Evolutionary conservation across 805 yeast species (phyloP).

Genomic region (Sungouiella thailandica): DNA sequence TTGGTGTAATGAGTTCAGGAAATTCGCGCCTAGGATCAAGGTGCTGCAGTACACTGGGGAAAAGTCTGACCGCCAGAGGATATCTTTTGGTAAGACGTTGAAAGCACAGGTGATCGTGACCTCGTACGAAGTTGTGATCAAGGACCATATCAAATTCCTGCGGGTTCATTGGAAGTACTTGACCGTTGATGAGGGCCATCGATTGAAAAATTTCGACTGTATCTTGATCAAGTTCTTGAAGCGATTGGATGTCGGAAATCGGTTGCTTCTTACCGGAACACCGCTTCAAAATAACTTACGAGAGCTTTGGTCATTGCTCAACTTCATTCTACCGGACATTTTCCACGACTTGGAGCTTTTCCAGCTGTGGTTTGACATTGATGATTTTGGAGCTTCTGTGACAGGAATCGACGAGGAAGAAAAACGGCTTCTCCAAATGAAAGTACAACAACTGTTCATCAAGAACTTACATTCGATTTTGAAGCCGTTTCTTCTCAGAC

Average conservation of each 20-base stretch:
- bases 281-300: conserved; percentile 88
- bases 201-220: conserved; percentile 82
- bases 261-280: conserved; percentile 89
- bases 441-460: conserved; percentile 47
- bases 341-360: conserved; percentile 86
- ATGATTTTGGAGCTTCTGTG: conserved; percentile 40
- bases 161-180: conserved; percentile 69
- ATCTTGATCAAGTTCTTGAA: conserved; percentile 68
- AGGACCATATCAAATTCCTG: conserved; percentile 56
- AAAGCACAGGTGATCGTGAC: conserved; percentile 59
- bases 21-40: conserved; percentile 68
- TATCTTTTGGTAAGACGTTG: conserved; percentile 27
- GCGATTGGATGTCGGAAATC: conserved; percentile 58
- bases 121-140: conserved; percentile 74
- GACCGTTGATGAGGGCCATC: conserved; percentile 94
- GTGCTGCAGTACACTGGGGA: conserved; percentile 62
- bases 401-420: conserved; percentile 26
- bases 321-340: conserved; percentile 88
- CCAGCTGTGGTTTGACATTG: conserved; percentile 91
- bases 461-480: conserved; percentile 79
- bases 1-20: conserved; percentile 71
- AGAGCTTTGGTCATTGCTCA: conserved; percentile 88
- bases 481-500: conserved; percentile 79
- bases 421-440: conserved; percentile 53
- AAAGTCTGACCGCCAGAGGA: conserved; percentile 48